Evolutionary conservation across 441 rosid genomes (phyloP).

Genomic region (Pelargonium australe): DNA sequence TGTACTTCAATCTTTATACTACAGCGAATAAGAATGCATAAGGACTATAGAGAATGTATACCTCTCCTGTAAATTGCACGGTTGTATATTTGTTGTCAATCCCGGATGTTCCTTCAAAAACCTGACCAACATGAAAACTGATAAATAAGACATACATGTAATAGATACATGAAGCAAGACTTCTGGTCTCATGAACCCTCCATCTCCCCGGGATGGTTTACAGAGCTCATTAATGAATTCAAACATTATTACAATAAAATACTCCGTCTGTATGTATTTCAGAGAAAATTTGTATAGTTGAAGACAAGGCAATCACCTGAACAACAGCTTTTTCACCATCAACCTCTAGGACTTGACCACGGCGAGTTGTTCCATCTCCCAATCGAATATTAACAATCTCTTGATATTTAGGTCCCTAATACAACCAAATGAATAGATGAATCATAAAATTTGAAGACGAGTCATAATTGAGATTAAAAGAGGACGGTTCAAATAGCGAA

Average conservation of each 20-base stretch:
- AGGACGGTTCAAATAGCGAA: neutral
- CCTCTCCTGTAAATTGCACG: slow-evolving; percentile 97
- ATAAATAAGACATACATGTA: neutral
- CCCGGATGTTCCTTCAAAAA: slow-evolving; percentile 97
- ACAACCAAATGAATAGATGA: neutral
- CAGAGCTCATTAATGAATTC: too few relatives aligned
- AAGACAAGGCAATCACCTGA: neutral
- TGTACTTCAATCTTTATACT: neutral
- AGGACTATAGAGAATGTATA: slow-evolving; percentile 16
- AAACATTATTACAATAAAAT: too few relatives aligned
- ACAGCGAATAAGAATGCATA: neutral
- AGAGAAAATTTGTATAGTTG: too few relatives aligned
- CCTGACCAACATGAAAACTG: slow-evolving; percentile 38
- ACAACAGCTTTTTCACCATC: neutral
- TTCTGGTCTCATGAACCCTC: too few relatives aligned
- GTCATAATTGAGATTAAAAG: neutral
- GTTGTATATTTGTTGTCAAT: slow-evolving; percentile 92
- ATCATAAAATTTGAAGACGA: neutral
- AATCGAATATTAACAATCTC: neutral
- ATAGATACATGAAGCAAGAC: too few relatives aligned
- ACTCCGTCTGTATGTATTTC: too few relatives aligned
- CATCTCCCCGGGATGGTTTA: too few relatives aligned
- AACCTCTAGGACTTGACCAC: too few relatives aligned
- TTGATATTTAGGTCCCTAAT: neutral
- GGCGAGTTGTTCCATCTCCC: too few relatives aligned